phyloP scores from a whole-genome alignment of 441 rosid genomes.

The Pelargonium cotyledonis region DNA sequence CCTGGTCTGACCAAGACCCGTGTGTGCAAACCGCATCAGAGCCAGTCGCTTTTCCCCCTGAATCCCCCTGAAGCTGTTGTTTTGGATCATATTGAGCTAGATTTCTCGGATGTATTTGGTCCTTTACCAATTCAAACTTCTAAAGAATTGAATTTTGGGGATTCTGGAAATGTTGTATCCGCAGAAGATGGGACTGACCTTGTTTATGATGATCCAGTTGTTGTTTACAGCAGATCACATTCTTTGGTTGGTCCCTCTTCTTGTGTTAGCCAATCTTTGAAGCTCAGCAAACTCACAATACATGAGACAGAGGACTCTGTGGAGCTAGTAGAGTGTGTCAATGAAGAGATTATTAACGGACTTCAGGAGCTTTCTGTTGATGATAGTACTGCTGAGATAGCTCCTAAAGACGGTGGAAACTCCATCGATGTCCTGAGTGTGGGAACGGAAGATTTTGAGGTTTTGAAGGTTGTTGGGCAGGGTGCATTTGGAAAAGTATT shows the following conservation, averaged over 20 bases:
- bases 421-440: conserved; percentile 25
- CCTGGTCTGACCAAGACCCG: conserved; percentile 36
- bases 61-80: conserved; percentile 38
- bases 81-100: conserved; percentile 64
- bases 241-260: conserved; percentile 83
- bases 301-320: conserved; percentile 43
- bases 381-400: conserved; percentile 25
- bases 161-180: conserved; percentile 24
- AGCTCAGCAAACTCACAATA: conserved; percentile 56
- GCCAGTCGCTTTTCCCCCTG: conserved; percentile 39
- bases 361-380: conserved; percentile 31
- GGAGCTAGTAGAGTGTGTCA: conserved; percentile 39
- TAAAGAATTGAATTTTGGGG: conserved; percentile 28
- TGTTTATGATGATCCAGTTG: conserved; percentile 60
- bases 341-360: conserved; percentile 32
- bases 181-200: conserved; percentile 39
- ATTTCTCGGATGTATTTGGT: conserved; percentile 88
- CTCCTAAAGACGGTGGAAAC: conserved; percentile 21
- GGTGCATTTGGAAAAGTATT: conserved; percentile 94
- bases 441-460: conserved; percentile 79
- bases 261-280: conserved; percentile 46
- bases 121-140: conserved; percentile 48
- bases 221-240: conserved; percentile 70
- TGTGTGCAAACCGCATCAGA: conserved; percentile 32
- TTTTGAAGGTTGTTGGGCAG: conserved; percentile 84